Conservation (phyloP, 192 early-diverging fungal genomes). For the Linnemannia exigua region DNA sequence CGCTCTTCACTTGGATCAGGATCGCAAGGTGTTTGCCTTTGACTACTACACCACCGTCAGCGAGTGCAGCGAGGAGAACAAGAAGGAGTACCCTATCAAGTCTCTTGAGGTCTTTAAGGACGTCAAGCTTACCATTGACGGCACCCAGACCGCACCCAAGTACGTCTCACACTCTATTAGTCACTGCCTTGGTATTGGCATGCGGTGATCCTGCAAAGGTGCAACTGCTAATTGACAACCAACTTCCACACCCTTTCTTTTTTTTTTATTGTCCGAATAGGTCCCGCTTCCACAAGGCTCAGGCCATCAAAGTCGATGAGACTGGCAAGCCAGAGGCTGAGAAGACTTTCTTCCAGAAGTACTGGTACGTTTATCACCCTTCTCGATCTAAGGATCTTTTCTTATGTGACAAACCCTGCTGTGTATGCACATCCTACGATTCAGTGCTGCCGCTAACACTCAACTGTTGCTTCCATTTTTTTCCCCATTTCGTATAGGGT, state of each 20-base stretch:
- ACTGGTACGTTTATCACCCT: constrained; percentile 26
- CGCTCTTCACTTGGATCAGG: constrained; percentile 39
- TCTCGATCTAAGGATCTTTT: not conserved
- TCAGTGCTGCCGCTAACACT: not conserved
- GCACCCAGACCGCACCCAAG: constrained; percentile 25
- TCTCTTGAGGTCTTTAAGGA: constrained; percentile 47
- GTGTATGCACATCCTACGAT: not conserved
- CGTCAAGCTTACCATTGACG: constrained; percentile 21
- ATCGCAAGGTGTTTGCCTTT: constrained; percentile 43
- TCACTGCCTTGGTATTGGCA: constrained; percentile 9
- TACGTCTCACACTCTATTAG: constrained; percentile 26
- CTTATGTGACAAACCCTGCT: not conserved
- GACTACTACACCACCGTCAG: constrained; percentile 38
- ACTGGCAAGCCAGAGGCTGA: constrained; percentile 49
- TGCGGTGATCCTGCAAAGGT: not conserved
- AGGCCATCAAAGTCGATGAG: constrained; percentile 50
- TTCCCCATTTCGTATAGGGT: constrained; percentile 24
- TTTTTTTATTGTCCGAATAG: constrained; percentile 21
- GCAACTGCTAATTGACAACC: not conserved
- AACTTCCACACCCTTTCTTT: not conserved
- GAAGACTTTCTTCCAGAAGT: constrained; percentile 56
- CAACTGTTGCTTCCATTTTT: not conserved
- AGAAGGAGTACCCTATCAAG: constrained; percentile 27
- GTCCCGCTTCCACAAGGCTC: constrained; percentile 31
- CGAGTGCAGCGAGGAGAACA: constrained; percentile 14